Evolutionary conservation across 2,329 filamentous ascomycete genomes (phyloP).

Genomic region (Trichophyton verrucosum): DNA sequence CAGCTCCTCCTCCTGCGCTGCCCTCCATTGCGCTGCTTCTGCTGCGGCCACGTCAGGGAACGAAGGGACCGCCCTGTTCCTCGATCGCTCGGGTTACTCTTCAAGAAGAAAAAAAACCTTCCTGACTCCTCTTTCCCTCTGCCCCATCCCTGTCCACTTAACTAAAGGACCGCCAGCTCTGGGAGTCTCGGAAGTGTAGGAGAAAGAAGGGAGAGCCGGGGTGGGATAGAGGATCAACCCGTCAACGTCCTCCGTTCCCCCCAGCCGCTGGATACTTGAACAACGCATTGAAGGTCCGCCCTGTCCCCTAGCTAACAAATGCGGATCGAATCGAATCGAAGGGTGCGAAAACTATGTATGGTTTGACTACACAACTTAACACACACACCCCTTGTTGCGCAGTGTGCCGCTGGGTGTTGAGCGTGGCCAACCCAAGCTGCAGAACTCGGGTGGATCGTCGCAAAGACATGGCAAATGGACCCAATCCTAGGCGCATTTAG

Average conservation of each 20-base stretch:
- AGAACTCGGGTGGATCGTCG: slow-evolving; percentile 4
- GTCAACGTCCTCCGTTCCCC: background rate
- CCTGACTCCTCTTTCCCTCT: slow-evolving; percentile 2
- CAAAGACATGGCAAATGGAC: slow-evolving; percentile 5
- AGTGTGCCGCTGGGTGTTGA: background rate
- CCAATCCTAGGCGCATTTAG: slow-evolving; percentile 3
- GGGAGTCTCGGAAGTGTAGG: background rate
- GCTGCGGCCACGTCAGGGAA: slow-evolving; percentile 5
- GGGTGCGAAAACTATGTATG: background rate
- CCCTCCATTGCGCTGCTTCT: background rate
- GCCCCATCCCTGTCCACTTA: background rate
- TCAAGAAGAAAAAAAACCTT: background rate
- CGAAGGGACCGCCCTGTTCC: background rate
- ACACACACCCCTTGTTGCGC: background rate
- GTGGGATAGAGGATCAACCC: background rate
- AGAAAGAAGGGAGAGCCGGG: background rate
- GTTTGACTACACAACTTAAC: background rate
- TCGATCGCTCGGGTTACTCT: slow-evolving; percentile 4
- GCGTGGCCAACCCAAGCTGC: slow-evolving; percentile 4
- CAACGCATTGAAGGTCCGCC: background rate
- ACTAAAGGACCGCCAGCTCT: background rate
- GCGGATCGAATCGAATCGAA: background rate
- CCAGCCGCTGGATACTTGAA: background rate
- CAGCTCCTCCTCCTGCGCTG: background rate
- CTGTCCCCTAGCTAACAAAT: background rate